Base-by-base conservation (phyloP, 306 rosid genomes). In the Vicia sativa region DNA sequence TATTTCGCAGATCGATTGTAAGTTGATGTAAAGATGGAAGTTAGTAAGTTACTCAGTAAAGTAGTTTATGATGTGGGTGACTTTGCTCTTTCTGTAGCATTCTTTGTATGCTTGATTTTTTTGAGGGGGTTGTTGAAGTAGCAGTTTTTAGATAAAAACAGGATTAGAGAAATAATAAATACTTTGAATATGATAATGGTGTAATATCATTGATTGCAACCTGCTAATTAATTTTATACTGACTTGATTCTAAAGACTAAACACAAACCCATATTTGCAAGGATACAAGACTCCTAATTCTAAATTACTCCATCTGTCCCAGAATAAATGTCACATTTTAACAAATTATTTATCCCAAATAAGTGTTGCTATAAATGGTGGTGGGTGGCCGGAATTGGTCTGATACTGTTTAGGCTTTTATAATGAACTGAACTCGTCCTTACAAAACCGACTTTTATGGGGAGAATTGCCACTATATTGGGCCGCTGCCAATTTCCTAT, bases 1-100 rank as follows among this genome's bases (percentile, higher is more conserved):
- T 86, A 87, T 71, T 79, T 92, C 39, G 92, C 93, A 62, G 85
- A 84, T 74, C 85, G 96, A 73, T 72, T 92, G 98, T 92, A 82
- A 81, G 98, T 81, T 54, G 15, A 42, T 70, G 25, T 13, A 37
- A 67, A 46, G 34, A 39, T 69, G 54, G n/a, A n/a, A n/a, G n/a
- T n/a, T n/a, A n/a, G n/a, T n/a, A 21, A 45, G 19, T 14, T 44
- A 37, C 46, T 67, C 28, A 25, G 66, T 59, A n/a, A 42, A 48
- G 58, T 59, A 28, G 69, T 53, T 18, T 42, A 0, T 41, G 53
- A 67, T 39, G 31, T 19, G 37, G 59, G 18, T 37, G 21, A 12
- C 43, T 66, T 70, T 28, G 15, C 23, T 37, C 26, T 34, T 62
- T 18, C 9, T 18, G 4, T 60, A 54, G 23, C 64, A 37, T 65